Evolutionary conservation across 1,284 basidiomycete genomes (phyloP).

Genomic region (Ceratobasidium sp.): DNA sequence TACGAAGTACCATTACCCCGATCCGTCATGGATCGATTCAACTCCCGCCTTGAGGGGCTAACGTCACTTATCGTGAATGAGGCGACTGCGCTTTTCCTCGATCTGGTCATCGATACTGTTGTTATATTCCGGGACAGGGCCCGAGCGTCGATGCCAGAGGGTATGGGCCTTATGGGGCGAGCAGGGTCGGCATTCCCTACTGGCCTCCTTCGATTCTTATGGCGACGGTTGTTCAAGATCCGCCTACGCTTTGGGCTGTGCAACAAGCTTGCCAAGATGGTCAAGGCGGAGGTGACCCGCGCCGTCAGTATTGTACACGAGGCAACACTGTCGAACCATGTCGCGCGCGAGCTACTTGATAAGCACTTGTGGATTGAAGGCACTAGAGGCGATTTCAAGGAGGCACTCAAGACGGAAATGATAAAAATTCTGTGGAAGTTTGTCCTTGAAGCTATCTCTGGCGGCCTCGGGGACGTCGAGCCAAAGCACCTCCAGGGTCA

Average conservation of each 20-base stretch:
- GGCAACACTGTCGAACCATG: not conserved
- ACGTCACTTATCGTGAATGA: not conserved
- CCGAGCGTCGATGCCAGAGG: not conserved
- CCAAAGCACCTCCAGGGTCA: not conserved
- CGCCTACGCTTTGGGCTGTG: not conserved
- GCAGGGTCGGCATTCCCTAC: not conserved
- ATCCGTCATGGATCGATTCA: not conserved
- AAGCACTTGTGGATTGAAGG: not conserved
- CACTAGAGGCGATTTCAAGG: not conserved
- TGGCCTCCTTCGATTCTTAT: not conserved
- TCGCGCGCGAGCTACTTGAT: not conserved
- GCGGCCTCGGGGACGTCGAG: not conserved
- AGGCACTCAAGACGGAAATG: not conserved
- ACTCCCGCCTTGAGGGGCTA: not conserved
- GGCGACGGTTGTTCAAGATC: not conserved
- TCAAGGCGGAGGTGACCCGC: not conserved
- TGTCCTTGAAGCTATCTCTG: not conserved
- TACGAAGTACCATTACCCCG: not conserved
- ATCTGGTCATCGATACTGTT: not conserved
- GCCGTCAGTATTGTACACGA: not conserved
- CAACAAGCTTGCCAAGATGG: not conserved
- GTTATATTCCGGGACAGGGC: not conserved
- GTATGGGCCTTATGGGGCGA: not conserved
- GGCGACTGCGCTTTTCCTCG: not conserved
- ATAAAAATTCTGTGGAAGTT: conserved; percentile 7